Evolutionary conservation across 495 filamentous ascomycete genomes (phyloP), one percentile per base, ranked within the genome.

Genomic region (Schizothecium vesticola): DNA sequence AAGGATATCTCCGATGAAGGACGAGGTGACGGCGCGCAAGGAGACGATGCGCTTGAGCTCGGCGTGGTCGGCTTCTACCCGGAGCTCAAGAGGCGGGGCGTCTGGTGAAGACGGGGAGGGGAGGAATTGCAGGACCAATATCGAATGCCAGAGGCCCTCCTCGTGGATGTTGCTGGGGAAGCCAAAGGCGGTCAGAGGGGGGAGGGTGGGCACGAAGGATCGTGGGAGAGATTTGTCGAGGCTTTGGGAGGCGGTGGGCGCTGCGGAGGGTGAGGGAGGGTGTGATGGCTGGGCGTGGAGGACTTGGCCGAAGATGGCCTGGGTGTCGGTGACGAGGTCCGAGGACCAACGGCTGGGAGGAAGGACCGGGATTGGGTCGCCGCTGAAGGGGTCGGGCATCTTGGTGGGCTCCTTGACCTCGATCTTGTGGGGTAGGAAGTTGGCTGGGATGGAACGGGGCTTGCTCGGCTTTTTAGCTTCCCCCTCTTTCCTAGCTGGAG

Each of bases 281-380:
- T 19, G 19, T 29, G 16, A 55, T 59, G 72, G 69, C 1, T 58
- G 65, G 4, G 74, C 58, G 58, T 81, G 80, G 3, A 83, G 69
- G 25, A 83, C 64, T 56, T 80, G 78, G 62, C 82, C 82, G 59
- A 83, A 84, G 21, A 74, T 57, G 13, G 78, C 81, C 56, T 56
- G 66, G 0, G 81, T 83, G 23, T 75, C 71, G 29, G 73, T 78
- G 11, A 51, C 43, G 16, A 62, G 43, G 22, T 65, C 22, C 1
- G 62, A n/a, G 9, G 76, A 73, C 80, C 80, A 83, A 58, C 63
- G 66, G 3, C 3, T 36, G 19, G 28, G 36, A 8, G 13, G 33
- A 6, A 4, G 13, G 33, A 13, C 13, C 1, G 6, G 4, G 33
- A 51, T n/a, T 2, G 1, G 16, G 43, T 51, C 43, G 43, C 43